Evolutionary conservation across 331 rosid genomes (phyloP).

Genomic region (Quercus lobata): DNA sequence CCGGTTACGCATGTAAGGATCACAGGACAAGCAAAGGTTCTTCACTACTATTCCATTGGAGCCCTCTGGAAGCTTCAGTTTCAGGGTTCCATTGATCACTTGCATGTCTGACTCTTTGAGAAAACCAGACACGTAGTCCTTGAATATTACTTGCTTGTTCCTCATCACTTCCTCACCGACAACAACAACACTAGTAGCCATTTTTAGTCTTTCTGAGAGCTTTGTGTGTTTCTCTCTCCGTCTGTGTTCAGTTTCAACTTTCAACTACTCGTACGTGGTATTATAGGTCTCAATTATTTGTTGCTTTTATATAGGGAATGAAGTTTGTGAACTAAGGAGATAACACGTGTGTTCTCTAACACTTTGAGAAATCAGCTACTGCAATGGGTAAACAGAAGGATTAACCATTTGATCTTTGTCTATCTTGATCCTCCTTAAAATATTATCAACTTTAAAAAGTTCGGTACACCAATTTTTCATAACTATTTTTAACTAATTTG

Average conservation of each 20-base stretch:
- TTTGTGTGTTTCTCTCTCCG: neutral
- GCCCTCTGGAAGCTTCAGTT: conserved; percentile 32
- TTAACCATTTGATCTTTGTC: no score
- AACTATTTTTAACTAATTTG: no score
- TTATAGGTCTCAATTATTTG: no score
- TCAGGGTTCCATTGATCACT: neutral
- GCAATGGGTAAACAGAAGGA: no score
- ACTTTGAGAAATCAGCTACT: no score
- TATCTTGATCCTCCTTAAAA: no score
- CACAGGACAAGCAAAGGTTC: conserved; percentile 27
- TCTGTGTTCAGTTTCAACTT: neutral
- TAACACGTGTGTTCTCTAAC: no score
- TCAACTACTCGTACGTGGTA: no score
- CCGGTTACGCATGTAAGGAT: neutral
- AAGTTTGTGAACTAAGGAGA: no score
- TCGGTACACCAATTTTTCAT: no score
- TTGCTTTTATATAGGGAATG: no score
- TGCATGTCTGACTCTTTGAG: conserved; percentile 16
- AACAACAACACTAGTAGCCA: conserved; percentile 4
- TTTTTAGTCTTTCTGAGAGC: neutral
- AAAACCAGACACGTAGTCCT: conserved; percentile 12
- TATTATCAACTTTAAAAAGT: no score
- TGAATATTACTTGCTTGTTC: conserved; percentile 18
- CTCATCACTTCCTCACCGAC: conserved; percentile 9
- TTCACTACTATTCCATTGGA: conserved; percentile 25